Evolutionary conservation across 805 yeast genomes (phyloP), one percentile per base, ranked within the genome.

Genomic region (Candida maltosa): DNA sequence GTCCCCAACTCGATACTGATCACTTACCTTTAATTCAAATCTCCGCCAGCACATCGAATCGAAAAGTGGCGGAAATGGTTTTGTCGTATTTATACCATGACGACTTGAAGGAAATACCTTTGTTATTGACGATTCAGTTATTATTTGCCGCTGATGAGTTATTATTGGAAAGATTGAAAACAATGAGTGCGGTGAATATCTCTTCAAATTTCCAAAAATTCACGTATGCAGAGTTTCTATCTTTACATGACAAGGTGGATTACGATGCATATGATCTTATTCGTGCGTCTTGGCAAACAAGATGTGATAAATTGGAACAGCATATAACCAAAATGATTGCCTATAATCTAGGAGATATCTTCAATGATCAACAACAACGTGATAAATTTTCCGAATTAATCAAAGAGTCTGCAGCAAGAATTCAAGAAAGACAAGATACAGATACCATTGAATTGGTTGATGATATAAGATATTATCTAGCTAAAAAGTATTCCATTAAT

Each of bases 381-480:
- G 8, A 28, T 1, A 18, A 34, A 30, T 36, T 62, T 12, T 33
- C 41, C 6, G 28, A 26, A 6, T 41, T 62, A 14, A 52, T 65
- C n/a, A 46, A 41, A 33, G 69, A 65, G 43, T 68, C 76, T 50
- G 82, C 91, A 0, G 43, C 48, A 11, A 60, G 86, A 46, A 83
- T 85, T 32, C 49, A 69, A 15, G 57, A 53, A 11, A 69, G 93
- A 50, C 79, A 85, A 45, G 86, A 78, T 40, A 80, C 84, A 0
- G 95, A 85, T 58, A 81, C 91, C 1, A 81, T 85, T 49, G 95
- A 85, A 48, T 61, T 85, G 45, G 65, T 85, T 18, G 95, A 84
- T 56, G 94, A 84, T 58, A 79, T 85, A 8, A 64, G 88, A 43
- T 85, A 71, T 54, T 81, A 78, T 44, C 54, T 85, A 30, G 48